Percentiles rank a stretch among this genome's conserved stretches.
Evolutionary conservation across 1,284 basidiomycete genomes (phyloP).

Genomic region (Papiliotrema flavescens): DNA sequence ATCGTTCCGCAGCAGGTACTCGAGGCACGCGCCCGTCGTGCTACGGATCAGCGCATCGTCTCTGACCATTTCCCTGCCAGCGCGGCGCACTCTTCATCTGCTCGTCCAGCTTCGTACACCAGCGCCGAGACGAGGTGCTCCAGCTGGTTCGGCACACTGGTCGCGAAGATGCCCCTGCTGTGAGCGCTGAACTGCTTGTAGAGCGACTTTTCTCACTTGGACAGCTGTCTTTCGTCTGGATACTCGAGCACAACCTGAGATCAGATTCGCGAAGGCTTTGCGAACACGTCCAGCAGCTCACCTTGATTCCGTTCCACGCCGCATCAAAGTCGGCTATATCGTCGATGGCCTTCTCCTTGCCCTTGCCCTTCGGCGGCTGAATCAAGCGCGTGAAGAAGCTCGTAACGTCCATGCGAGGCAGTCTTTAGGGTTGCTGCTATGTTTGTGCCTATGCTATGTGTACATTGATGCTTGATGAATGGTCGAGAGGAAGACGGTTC

Average conservation of each 20-base stretch:
- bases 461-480: not conserved
- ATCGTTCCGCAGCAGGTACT: slow-evolving; percentile 87
- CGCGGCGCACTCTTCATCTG: slow-evolving; percentile 71
- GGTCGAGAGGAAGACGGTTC: too few species aligned
- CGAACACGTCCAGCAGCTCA: slow-evolving; percentile 9
- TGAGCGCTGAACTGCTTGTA: not conserved
- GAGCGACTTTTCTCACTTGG: slow-evolving; percentile 13
- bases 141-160: slow-evolving; percentile 72
- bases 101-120: slow-evolving; percentile 76
- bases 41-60: slow-evolving; percentile 51
- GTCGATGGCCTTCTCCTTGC: slow-evolving; percentile 20
- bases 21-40: slow-evolving; percentile 78
- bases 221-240: slow-evolving; percentile 45
- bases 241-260: slow-evolving; percentile 40
- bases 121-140: slow-evolving; percentile 82
- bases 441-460: not conserved
- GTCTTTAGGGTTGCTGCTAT: not conserved
- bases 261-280: not conserved
- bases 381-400: slow-evolving; percentile 45
- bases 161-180: slow-evolving; percentile 67
- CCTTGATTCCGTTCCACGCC: slow-evolving; percentile 36
- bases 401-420: slow-evolving; percentile 33
- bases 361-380: slow-evolving; percentile 27
- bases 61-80: too few species aligned
- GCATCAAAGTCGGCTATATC: slow-evolving; percentile 35